A percentile compares a stretch with the other conserved stretches of the same genome.
Evolutionary conservation across 225 moss, liverwort and hornwort species (phyloP).

Genomic region (Sphagnum tenellum): DNA sequence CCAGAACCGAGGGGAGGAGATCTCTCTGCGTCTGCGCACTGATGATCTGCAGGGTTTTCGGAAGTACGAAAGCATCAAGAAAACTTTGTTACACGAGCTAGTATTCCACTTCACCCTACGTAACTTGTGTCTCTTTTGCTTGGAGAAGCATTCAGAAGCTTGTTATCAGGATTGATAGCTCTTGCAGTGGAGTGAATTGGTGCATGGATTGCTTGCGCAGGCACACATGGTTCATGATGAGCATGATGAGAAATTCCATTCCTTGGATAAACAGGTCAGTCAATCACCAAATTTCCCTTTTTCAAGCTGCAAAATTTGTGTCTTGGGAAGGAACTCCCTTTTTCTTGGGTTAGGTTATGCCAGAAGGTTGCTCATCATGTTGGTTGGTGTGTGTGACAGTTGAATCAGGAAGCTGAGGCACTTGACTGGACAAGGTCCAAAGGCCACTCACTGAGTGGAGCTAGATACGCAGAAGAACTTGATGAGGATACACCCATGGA

Average conservation of each 20-base stretch:
- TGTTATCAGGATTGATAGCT: background rate
- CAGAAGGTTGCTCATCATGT: background rate
- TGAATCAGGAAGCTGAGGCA: slow-evolving; percentile 64
- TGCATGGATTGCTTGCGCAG: slow-evolving; percentile 19
- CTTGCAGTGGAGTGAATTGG: background rate
- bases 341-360: background rate
- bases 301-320: too few relatives aligned
- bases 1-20: slow-evolving; percentile 91
- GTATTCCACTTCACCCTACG: slow-evolving; percentile 14
- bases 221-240: slow-evolving; percentile 99
- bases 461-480: slow-evolving; percentile 19
- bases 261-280: slow-evolving; percentile 69
- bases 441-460: slow-evolving; percentile 42
- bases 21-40: slow-evolving; percentile 79
- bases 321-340: too few relatives aligned
- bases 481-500: slow-evolving; percentile 35
- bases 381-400: slow-evolving; percentile 24
- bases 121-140: too few relatives aligned
- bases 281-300: background rate
- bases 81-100: slow-evolving; percentile 85
- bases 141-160: too few relatives aligned
- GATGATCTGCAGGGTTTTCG: slow-evolving; percentile 89
- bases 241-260: slow-evolving; percentile 79
- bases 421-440: slow-evolving; percentile 77
- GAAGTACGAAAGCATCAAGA: slow-evolving; percentile 85